These are phyloP conservation scores for Clonostachys solani DNA, from an alignment of 2,329 filamentous ascomycete genomes.

Conservation along the genomic window DNA sequence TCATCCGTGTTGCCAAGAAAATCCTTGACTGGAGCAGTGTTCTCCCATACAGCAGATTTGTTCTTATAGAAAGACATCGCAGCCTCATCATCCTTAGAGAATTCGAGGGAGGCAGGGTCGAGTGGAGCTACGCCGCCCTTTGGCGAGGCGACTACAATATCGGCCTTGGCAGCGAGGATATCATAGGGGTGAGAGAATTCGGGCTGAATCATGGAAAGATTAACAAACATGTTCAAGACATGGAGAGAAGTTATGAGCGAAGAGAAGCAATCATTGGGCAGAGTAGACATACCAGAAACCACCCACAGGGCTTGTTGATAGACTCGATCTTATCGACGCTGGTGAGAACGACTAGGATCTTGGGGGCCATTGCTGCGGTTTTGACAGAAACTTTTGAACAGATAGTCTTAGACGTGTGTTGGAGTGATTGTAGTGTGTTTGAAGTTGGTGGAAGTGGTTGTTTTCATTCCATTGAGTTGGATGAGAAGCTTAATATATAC, in stretches of 20 bases:
- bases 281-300: conserved; percentile 55
- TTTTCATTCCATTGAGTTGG: too few relatives aligned
- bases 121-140: conserved; percentile 58
- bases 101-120: conserved; percentile 52
- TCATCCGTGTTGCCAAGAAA: conserved; percentile 54
- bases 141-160: conserved; percentile 57
- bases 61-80: conserved; percentile 50
- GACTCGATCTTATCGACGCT: conserved; percentile 48
- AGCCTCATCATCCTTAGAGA: conserved; percentile 46
- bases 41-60: conserved; percentile 57
- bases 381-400: background rate
- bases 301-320: conserved; percentile 57
- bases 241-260: too few relatives aligned
- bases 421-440: too few relatives aligned
- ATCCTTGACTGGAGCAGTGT: conserved; percentile 52
- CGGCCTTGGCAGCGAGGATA: conserved; percentile 46
- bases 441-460: too few relatives aligned
- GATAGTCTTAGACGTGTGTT: too few relatives aligned
- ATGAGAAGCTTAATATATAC: too few relatives aligned
- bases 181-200: conserved; percentile 64
- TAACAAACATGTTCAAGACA: background rate
- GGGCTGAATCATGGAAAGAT: conserved; percentile 26
- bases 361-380: conserved; percentile 39
- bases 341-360: conserved; percentile 68
- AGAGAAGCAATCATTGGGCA: background rate